A percentile compares a stretch with the other conserved stretches of the same genome.
phyloP scores from a whole-genome alignment of 371 early-diverging fungal species.

The Apophysomyces ossiformis region DNA sequence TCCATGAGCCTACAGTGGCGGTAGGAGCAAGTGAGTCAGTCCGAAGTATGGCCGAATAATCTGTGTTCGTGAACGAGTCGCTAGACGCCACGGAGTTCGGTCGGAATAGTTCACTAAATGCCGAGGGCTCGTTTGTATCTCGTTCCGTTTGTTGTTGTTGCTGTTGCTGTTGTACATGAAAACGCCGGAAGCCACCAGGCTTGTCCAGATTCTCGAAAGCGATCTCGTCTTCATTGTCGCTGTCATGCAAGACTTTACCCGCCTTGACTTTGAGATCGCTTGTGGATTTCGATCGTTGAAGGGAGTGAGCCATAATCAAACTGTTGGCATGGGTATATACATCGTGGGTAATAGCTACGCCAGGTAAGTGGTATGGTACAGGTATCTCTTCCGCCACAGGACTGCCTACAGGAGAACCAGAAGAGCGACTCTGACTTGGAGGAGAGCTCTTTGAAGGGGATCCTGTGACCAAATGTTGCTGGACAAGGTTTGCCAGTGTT shows the following conservation, averaged over 20 bases:
- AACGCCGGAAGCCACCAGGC: slow-evolving; percentile 79
- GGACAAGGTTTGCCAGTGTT: slow-evolving; percentile 32
- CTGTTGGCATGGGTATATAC: slow-evolving; percentile 49
- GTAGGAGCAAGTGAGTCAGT: slow-evolving; percentile 21
- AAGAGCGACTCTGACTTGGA: not conserved
- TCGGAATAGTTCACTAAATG: slow-evolving; percentile 41
- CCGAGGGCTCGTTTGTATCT: slow-evolving; percentile 13
- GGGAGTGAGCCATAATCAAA: slow-evolving; percentile 19
- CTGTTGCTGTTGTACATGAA: slow-evolving; percentile 53
- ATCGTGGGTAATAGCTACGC: slow-evolving; percentile 52
- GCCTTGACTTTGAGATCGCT: slow-evolving; percentile 23
- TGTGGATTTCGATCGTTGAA: slow-evolving; percentile 35
- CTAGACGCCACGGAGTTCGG: slow-evolving; percentile 34
- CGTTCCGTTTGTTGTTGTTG: slow-evolving; percentile 16
- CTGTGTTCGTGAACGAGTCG: slow-evolving; percentile 18
- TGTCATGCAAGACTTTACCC: slow-evolving; percentile 28
- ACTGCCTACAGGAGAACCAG: slow-evolving; percentile 6
- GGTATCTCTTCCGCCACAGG: slow-evolving; percentile 29
- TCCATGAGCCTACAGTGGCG: slow-evolving; percentile 21
- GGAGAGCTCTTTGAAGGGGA: slow-evolving; percentile 15
- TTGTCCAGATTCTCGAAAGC: slow-evolving; percentile 51
- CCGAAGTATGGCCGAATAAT: slow-evolving; percentile 21
- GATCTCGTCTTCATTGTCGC: slow-evolving; percentile 19
- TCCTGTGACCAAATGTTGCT: slow-evolving; percentile 39
- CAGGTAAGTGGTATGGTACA: slow-evolving; percentile 51